Evolutionary conservation across 805 yeast species (phyloP).

Genomic region (Myxozyma geophila): DNA sequence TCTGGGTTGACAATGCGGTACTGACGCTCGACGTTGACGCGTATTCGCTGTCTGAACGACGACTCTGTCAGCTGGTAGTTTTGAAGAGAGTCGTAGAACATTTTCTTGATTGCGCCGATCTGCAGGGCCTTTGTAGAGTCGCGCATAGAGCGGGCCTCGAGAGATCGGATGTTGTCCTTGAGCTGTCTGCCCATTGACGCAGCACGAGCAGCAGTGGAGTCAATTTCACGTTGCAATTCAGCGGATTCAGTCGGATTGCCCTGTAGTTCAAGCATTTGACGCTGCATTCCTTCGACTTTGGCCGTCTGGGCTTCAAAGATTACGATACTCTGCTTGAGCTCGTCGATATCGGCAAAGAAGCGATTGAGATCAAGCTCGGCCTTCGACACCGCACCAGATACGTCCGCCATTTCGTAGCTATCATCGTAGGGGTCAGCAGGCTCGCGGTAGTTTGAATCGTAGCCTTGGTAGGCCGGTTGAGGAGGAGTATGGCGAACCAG

Average conservation of each 20-base stretch:
- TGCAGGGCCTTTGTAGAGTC: constrained; percentile 16
- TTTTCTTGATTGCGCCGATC: constrained; percentile 7
- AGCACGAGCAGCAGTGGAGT: constrained; percentile 5
- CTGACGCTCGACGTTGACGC: constrained; percentile 16
- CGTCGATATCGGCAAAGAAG: constrained; percentile 18
- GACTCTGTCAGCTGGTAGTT: constrained; percentile 10
- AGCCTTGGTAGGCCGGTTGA: constrained; percentile 10
- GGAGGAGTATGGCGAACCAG: constrained; percentile 7
- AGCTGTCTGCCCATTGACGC: constrained; percentile 1
- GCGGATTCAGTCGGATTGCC: neutral
- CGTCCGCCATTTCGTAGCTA: constrained; percentile 17
- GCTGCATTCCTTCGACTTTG: constrained; percentile 14
- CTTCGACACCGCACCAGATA: constrained; percentile 1
- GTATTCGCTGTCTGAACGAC: neutral
- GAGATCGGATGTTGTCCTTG: constrained; percentile 6
- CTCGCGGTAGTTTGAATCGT: neutral
- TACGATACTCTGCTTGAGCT: constrained; percentile 4
- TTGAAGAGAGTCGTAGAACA: neutral
- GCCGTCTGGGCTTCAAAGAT: constrained; percentile 3
- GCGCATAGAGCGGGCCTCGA: constrained; percentile 8
- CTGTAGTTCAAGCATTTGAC: neutral
- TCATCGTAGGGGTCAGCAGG: neutral
- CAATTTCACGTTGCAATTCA: constrained; percentile 11
- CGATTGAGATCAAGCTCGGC: constrained; percentile 8
- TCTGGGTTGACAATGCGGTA: constrained; percentile 21